Evolutionary conservation across 345 rosid species (phyloP).

Genomic region (Murraya koenigii): DNA sequence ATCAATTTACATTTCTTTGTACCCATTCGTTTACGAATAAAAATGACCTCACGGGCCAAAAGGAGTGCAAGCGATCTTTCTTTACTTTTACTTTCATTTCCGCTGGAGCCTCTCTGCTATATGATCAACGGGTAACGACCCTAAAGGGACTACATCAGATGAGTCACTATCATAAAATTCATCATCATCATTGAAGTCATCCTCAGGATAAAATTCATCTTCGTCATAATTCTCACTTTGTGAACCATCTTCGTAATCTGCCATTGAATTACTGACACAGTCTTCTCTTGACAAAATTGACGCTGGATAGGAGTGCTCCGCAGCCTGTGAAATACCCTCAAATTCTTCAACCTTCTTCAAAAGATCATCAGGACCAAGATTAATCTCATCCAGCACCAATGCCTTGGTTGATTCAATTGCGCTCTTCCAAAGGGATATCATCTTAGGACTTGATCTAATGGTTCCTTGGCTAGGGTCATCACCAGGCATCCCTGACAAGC

Average conservation of each 20-base stretch:
- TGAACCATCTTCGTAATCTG: constrained; percentile 30
- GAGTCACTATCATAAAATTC: constrained; percentile 32
- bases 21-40: neutral
- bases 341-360: constrained; percentile 75
- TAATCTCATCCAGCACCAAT: constrained; percentile 46
- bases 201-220: constrained; percentile 27
- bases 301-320: constrained; percentile 77
- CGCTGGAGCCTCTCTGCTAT: constrained; percentile 44
- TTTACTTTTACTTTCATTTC: constrained; percentile 11
- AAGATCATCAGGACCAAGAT: constrained; percentile 65
- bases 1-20: neutral
- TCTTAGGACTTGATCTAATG: constrained; percentile 68
- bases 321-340: constrained; percentile 55
- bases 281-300: constrained; percentile 41
- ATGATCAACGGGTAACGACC: constrained; percentile 64
- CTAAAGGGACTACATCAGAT: constrained; percentile 41
- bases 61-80: neutral
- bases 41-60: neutral
- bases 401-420: constrained; percentile 75
- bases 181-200: constrained; percentile 37
- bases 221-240: constrained; percentile 26
- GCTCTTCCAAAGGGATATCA: constrained; percentile 69
- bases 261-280: constrained; percentile 15
- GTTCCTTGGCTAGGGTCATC: constrained; percentile 24
- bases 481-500: constrained; percentile 25